These are phyloP conservation scores for Neurospora terricola DNA, from an alignment of 495 filamentous ascomycete species.

Conservation along the genomic window DNA sequence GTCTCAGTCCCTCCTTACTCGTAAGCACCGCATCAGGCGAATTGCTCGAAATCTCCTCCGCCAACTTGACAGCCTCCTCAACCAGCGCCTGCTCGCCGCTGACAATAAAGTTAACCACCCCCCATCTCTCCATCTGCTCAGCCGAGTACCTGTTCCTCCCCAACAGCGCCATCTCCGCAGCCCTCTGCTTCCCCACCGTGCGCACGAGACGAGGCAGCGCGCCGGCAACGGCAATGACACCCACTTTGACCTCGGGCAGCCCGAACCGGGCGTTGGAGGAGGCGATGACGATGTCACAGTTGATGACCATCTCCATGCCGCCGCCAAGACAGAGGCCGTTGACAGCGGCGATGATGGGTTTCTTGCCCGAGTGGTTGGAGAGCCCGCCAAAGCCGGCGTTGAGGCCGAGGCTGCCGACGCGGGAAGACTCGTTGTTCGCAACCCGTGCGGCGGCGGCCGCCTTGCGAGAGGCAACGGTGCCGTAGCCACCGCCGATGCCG, in stretches of 20 bases:
- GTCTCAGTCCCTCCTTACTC: constrained; percentile 52
- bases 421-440: neutral
- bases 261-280: constrained; percentile 47
- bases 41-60: constrained; percentile 45
- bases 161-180: constrained; percentile 65
- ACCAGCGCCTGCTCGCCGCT: constrained; percentile 35
- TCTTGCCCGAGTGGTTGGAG: constrained; percentile 43
- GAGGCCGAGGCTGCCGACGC: constrained; percentile 15
- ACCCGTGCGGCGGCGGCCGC: neutral
- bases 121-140: constrained; percentile 56
- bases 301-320: constrained; percentile 66
- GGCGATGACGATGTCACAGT: constrained; percentile 66
- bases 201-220: constrained; percentile 63
- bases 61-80: constrained; percentile 43
- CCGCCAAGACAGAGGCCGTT: constrained; percentile 69
- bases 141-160: constrained; percentile 50
- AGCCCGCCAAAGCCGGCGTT: constrained; percentile 39
- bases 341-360: constrained; percentile 71
- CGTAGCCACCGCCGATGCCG: neutral
- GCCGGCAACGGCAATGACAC: constrained; percentile 64
- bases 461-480: neutral
- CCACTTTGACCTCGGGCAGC: constrained; percentile 62
- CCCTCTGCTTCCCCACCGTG: constrained; percentile 57
- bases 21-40: constrained; percentile 70
- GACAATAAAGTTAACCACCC: constrained; percentile 65